phyloP scores from a whole-genome alignment of 164 flowering plant genomes.

The Aristolochia contorta region DNA sequence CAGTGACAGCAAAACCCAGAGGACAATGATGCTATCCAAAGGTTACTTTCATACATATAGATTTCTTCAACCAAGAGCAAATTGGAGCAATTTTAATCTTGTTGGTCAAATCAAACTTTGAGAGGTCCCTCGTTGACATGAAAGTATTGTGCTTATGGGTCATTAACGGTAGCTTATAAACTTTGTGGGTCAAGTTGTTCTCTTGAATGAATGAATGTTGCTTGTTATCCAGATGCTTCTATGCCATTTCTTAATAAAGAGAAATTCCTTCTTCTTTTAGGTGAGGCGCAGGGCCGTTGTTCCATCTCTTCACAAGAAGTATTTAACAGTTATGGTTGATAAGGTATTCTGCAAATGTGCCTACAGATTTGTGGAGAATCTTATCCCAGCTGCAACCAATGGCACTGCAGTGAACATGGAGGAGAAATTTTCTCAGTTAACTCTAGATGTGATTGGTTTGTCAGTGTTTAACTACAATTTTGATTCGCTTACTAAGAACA shows the following conservation, averaged over 20 bases:
- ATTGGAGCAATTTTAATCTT: too few relatives aligned
- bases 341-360: constrained; percentile 84
- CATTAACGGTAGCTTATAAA: too few relatives aligned
- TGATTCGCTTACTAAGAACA: constrained; percentile 68
- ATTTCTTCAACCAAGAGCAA: too few relatives aligned
- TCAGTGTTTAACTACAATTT: constrained; percentile 89
- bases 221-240: background rate
- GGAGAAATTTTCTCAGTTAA: constrained; percentile 76
- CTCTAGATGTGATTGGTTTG: constrained; percentile 85
- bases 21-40: too few relatives aligned
- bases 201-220: too few relatives aligned
- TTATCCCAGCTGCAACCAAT: constrained; percentile 38
- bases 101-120: too few relatives aligned
- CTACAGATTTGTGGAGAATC: constrained; percentile 69
- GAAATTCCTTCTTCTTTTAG: constrained; percentile 27
- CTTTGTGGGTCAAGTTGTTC: too few relatives aligned
- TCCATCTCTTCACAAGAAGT: constrained; percentile 92
- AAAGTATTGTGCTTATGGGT: too few relatives aligned
- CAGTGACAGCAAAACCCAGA: too few relatives aligned
- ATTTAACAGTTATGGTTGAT: constrained; percentile 81
- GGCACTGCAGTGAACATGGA: constrained; percentile 85
- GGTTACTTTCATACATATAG: too few relatives aligned
- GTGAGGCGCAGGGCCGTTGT: constrained; percentile 89
- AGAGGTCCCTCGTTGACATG: too few relatives aligned
- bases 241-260: background rate